A percentile compares a stretch with the other conserved stretches of the same genome.
Conservation (phyloP, 2,329 filamentous ascomycete species). For the Phyllosticta ampelicida region DNA sequence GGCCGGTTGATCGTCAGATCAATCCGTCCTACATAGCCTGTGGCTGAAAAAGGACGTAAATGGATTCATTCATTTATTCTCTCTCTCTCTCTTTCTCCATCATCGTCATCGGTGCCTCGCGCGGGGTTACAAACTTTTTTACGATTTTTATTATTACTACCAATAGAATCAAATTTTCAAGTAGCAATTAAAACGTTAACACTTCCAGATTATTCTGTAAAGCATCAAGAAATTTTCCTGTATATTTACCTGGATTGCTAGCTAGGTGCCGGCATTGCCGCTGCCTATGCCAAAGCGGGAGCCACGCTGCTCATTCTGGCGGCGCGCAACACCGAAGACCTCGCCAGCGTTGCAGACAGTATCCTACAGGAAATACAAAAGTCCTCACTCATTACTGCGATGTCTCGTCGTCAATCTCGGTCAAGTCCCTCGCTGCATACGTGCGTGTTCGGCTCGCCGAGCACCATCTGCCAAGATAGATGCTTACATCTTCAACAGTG, state of each 20-base stretch:
- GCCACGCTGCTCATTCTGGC: constrained; percentile 31
- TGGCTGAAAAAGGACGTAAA: too few relatives aligned
- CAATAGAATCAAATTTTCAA: too few relatives aligned
- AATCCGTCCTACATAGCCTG: too few relatives aligned
- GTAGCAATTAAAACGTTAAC: too few relatives aligned
- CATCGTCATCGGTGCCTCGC: constrained; percentile 22
- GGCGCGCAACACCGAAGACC: constrained; percentile 25
- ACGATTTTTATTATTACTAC: too few relatives aligned
- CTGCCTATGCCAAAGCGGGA: constrained; percentile 28
- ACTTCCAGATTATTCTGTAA: too few relatives aligned
- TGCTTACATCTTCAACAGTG: constrained; percentile 7
- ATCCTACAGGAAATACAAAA: neutral
- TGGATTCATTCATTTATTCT: too few relatives aligned
- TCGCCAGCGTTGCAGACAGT: constrained; percentile 16
- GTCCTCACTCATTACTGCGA: constrained; percentile 15
- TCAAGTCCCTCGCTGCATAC: constrained; percentile 10
- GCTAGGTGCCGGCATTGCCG: constrained; percentile 19
- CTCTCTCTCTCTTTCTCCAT: too few relatives aligned
- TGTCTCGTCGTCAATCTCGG: constrained; percentile 19
- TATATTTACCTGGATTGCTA: too few relatives aligned
- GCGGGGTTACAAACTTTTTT: too few relatives aligned
- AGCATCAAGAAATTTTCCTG: too few relatives aligned
- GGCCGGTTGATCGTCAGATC: too few relatives aligned
- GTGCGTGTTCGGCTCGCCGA: neutral
- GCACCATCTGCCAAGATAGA: neutral